Conservation (phyloP, 106 monocot species). For the Apostasia shenzhenica region DNA sequence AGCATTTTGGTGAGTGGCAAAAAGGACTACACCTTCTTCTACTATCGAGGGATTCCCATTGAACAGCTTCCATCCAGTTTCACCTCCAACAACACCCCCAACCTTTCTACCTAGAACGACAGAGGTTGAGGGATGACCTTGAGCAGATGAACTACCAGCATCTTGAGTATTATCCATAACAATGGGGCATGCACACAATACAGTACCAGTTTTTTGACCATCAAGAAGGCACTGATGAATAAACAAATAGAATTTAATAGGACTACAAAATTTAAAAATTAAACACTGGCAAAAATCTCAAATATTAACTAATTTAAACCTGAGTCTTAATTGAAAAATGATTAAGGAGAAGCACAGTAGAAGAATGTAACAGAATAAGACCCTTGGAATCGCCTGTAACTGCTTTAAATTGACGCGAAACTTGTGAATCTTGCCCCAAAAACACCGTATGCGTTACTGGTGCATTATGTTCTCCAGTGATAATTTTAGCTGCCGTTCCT, state of each 20-base stretch:
- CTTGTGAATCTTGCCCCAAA: conserved; percentile 69
- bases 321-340: conserved; percentile 77
- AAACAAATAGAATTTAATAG: conserved; percentile 5
- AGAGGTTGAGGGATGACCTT: conserved; percentile 38
- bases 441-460: conserved; percentile 81
- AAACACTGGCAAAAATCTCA: background rate
- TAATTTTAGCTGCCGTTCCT: conserved; percentile 58
- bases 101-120: conserved; percentile 79
- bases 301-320: conserved; percentile 24
- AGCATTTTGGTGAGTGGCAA: conserved; percentile 88
- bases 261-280: background rate
- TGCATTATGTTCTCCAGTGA: conserved; percentile 66
- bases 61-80: conserved; percentile 75
- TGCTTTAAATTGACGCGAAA: conserved; percentile 78
- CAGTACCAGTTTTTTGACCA: conserved; percentile 72
- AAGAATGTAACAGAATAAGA: conserved; percentile 70
- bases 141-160: conserved; percentile 35
- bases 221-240: conserved; percentile 66
- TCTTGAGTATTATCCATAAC: conserved; percentile 36
- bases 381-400: conserved; percentile 91
- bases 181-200: conserved; percentile 70
- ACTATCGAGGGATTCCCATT: conserved; percentile 60
- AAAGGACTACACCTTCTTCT: conserved; percentile 94
- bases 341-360: conserved; percentile 71
- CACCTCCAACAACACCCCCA: conserved; percentile 74